Evolutionary conservation across 2,329 filamentous ascomycete species (phyloP).

Genomic region (Cucurbitaria berberidis): DNA sequence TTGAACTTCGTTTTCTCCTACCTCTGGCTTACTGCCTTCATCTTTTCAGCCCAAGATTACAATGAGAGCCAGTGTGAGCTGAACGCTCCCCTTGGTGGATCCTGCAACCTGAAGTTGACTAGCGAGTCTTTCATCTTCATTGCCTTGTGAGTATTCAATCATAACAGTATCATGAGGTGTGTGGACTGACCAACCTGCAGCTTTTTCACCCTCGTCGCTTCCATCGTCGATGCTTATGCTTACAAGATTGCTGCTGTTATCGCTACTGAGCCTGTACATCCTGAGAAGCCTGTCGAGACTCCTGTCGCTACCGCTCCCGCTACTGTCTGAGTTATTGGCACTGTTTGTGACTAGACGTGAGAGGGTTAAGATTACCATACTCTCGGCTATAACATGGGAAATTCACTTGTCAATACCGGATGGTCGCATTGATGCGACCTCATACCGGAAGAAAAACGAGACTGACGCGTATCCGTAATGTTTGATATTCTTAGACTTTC

Average conservation of each 20-base stretch:
- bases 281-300: conserved; percentile 11
- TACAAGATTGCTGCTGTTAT: conserved; percentile 12
- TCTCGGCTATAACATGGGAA: background rate
- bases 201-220: conserved; percentile 51
- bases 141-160: conserved; percentile 52
- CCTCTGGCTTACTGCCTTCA: conserved; percentile 58
- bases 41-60: conserved; percentile 57
- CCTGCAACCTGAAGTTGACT: conserved; percentile 49
- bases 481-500: background rate
- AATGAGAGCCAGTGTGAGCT: conserved; percentile 38
- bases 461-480: background rate
- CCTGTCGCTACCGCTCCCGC: background rate
- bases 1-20: conserved; percentile 56
- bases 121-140: conserved; percentile 55
- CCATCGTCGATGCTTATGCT: conserved; percentile 43
- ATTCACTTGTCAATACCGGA: background rate
- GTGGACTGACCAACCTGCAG: conserved; percentile 27
- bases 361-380: background rate
- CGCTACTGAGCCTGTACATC: conserved; percentile 6
- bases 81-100: conserved; percentile 40
- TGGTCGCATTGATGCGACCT: background rate
- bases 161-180: conserved; percentile 37
- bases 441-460: background rate
- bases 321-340: background rate
- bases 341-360: background rate